These are phyloP conservation scores for Angomonas ambiguus DNA, from an alignment of 208 protist species.

Conservation along the genomic window DNA sequence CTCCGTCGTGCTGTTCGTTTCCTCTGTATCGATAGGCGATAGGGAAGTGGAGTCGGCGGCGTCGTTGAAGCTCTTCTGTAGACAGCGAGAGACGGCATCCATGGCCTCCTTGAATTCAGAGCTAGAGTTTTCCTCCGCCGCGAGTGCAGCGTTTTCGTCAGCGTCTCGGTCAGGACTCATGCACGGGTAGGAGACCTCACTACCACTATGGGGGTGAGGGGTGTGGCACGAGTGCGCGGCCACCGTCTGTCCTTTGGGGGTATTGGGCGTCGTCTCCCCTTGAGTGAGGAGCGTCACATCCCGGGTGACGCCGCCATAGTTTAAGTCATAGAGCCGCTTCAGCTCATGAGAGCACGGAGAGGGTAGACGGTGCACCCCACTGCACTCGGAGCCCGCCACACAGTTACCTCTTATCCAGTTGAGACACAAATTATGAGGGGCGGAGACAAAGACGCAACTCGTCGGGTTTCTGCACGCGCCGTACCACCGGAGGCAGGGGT, in stretches of 20 bases:
- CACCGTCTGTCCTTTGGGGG: background rate
- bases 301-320: conserved; percentile 35
- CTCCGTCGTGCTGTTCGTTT: background rate
- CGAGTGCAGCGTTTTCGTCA: background rate
- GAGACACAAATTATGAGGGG: conserved; percentile 72
- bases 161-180: background rate
- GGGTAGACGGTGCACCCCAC: conserved; percentile 71
- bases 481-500: conserved; percentile 76
- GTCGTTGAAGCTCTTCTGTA: conserved; percentile 33
- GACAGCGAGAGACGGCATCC: conserved; percentile 19
- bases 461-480: conserved; percentile 62
- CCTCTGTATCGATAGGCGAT: background rate
- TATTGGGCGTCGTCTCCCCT: background rate
- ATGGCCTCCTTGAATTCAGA: conserved; percentile 6
- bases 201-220: background rate
- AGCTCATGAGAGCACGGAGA: conserved; percentile 45
- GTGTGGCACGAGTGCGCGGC: background rate
- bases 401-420: conserved; percentile 69
- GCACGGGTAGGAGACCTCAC: background rate
- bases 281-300: background rate
- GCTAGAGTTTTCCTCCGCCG: background rate
- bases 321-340: conserved; percentile 43
- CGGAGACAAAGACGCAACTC: conserved; percentile 46
- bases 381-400: conserved; percentile 37
- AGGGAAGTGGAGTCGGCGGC: conserved; percentile 8